These are phyloP conservation scores for Ottelia alismoides DNA, from an alignment of 106 monocot species.

Conservation along the genomic window DNA sequence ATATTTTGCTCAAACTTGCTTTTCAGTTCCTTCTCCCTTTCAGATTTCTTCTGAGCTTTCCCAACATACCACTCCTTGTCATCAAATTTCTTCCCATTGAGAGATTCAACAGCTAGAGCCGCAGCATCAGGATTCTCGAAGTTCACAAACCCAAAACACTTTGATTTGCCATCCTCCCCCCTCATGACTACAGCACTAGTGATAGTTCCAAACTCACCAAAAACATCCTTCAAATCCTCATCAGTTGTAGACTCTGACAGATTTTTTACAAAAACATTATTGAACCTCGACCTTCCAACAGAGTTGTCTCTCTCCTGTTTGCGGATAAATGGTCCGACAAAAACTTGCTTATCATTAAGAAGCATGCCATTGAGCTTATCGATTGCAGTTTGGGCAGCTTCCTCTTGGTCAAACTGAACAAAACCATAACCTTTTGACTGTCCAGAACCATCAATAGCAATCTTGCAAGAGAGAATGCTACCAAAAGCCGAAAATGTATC, in stretches of 20 bases:
- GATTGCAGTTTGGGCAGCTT: constrained; percentile 66
- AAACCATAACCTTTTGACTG: constrained; percentile 88
- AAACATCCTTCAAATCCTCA: constrained; percentile 43
- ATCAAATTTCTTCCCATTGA: constrained; percentile 81
- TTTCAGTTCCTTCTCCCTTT: constrained; percentile 75
- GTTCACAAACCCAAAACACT: constrained; percentile 92
- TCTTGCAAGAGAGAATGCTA: constrained; percentile 79
- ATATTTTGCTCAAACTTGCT: constrained; percentile 48
- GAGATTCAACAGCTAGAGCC: constrained; percentile 54
- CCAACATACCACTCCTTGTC: constrained; percentile 93
- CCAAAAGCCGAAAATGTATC: constrained; percentile 83
- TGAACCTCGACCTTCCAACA: constrained; percentile 34
- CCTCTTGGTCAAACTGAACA: constrained; percentile 81
- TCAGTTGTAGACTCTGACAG: constrained; percentile 57
- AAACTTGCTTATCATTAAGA: constrained; percentile 79
- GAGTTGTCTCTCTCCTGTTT: constrained; percentile 76
- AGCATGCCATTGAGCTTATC: constrained; percentile 89
- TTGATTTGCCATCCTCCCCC: constrained; percentile 77
- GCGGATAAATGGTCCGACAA: constrained; percentile 77
- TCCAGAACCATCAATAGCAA: constrained; percentile 64
- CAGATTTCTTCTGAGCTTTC: constrained; percentile 86
- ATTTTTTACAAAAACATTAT: constrained; percentile 96
- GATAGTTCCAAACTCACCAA: constrained; percentile 66
- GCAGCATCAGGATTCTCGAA: constrained; percentile 85
- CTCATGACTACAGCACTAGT: constrained; percentile 82